Evolutionary conservation across 2,329 filamentous ascomycete species (phyloP).

Genomic region (Zasmidium angulare): DNA sequence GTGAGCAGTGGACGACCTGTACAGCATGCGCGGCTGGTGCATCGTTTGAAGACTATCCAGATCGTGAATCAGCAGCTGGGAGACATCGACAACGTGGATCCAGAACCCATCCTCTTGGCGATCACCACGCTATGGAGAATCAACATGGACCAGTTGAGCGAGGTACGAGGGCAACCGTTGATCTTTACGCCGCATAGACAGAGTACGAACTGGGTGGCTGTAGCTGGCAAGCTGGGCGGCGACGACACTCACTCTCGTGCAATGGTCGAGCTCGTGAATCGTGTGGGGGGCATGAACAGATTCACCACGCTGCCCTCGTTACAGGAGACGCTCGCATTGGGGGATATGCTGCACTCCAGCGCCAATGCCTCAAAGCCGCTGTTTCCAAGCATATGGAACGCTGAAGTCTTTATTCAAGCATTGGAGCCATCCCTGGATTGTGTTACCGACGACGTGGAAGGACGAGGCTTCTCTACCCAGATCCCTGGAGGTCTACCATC

Average conservation of each 20-base stretch:
- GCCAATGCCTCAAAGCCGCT: constrained; percentile 5
- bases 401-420: background rate
- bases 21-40: constrained; percentile 5
- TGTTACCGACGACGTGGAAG: constrained; percentile 9
- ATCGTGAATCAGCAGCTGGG: constrained; percentile 11
- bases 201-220: constrained; percentile 9
- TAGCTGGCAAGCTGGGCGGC: constrained; percentile 12
- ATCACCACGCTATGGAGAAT: constrained; percentile 14
- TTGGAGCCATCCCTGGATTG: constrained; percentile 1
- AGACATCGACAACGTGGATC: constrained; percentile 8
- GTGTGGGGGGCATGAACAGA: constrained; percentile 6
- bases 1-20: constrained; percentile 4
- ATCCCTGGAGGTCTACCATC: constrained; percentile 1
- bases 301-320: constrained; percentile 14
- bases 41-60: constrained; percentile 8
- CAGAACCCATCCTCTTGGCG: constrained; percentile 15
- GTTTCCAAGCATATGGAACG: constrained; percentile 10
- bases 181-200: constrained; percentile 12
- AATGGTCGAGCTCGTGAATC: constrained; percentile 9
- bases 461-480: constrained; percentile 1
- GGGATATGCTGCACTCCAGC: constrained; percentile 13
- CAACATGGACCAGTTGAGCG: constrained; percentile 7
- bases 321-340: constrained; percentile 10
- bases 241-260: constrained; percentile 12
- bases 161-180: background rate